Evolutionary conservation across 1,284 basidiomycete genomes (phyloP).

Genomic region (Termitomyces sp.): DNA sequence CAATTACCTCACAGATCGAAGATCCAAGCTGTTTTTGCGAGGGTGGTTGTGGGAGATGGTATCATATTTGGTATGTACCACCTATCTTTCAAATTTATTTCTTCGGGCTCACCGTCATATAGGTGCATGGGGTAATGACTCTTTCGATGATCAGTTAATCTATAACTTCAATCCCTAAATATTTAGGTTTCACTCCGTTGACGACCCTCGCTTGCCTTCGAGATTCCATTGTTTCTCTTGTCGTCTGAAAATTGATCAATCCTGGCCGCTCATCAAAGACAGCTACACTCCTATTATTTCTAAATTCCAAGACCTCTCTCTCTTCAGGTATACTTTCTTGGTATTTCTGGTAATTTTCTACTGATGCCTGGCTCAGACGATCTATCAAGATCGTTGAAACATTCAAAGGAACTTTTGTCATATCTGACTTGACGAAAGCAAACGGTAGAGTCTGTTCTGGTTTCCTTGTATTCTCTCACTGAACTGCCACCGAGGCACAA

Average conservation of each 20-base stretch:
- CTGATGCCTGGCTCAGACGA: slow-evolving; percentile 39
- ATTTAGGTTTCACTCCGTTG: slow-evolving; percentile 54
- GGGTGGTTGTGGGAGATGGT: slow-evolving; percentile 64
- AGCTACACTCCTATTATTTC: slow-evolving; percentile 47
- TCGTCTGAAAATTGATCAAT: slow-evolving; percentile 13
- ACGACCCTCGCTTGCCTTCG: slow-evolving; percentile 52
- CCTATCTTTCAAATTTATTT: not conserved
- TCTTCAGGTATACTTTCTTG: slow-evolving; percentile 50
- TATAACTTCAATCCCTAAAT: not conserved
- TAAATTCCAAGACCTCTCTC: slow-evolving; percentile 61
- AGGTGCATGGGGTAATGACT: slow-evolving; percentile 72
- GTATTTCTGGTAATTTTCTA: not conserved
- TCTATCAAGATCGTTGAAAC: slow-evolving; percentile 68
- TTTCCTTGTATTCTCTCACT: not conserved
- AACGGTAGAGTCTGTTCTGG: slow-evolving; percentile 39
- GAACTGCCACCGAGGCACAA: slow-evolving; percentile 41
- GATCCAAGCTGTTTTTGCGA: slow-evolving; percentile 58
- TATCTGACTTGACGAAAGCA: slow-evolving; percentile 51
- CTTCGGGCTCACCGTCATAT: slow-evolving; percentile 1
- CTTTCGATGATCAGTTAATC: slow-evolving; percentile 3
- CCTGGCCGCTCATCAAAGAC: slow-evolving; percentile 15
- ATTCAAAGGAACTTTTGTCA: slow-evolving; percentile 38
- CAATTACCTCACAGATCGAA: slow-evolving; percentile 32
- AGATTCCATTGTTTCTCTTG: slow-evolving; percentile 36
- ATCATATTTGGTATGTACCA: slow-evolving; percentile 64